Evolutionary conservation across 192 early-diverging fungal species (phyloP).

Genomic region (Dissophora globulifera): DNA sequence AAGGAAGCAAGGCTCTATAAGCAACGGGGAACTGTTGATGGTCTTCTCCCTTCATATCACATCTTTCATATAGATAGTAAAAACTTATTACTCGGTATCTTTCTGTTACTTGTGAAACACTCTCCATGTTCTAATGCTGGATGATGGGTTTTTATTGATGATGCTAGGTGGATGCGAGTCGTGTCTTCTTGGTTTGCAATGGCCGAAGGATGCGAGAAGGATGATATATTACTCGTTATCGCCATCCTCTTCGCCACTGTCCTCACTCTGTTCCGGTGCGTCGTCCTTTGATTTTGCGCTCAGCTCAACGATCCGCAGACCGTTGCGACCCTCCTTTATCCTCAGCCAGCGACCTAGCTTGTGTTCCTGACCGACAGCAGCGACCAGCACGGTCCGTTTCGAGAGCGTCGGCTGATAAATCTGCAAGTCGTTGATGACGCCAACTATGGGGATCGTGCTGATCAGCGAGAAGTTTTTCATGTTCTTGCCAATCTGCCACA

Average conservation of each 20-base stretch:
- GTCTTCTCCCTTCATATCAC: neutral
- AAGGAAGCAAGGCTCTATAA: too few relatives aligned
- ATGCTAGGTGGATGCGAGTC: constrained; percentile 3
- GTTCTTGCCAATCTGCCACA: constrained; percentile 85
- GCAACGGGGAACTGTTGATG: too few relatives aligned
- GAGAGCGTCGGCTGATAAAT: constrained; percentile 47
- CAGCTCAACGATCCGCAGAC: constrained; percentile 75
- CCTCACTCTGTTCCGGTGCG: constrained; percentile 1
- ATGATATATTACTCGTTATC: constrained; percentile 10
- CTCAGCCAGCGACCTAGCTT: constrained; percentile 90
- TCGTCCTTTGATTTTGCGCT: constrained; percentile 35
- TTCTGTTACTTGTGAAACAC: too few relatives aligned
- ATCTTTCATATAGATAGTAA: neutral
- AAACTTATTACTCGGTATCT: too few relatives aligned
- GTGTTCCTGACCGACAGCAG: constrained; percentile 90
- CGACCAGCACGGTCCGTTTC: constrained; percentile 65
- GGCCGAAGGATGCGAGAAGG: too few relatives aligned
- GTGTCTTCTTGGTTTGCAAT: neutral
- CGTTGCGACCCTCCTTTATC: constrained; percentile 81
- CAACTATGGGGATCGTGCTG: constrained; percentile 67
- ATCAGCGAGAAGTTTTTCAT: constrained; percentile 73
- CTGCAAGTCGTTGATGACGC: constrained; percentile 47
- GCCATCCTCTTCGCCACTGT: constrained; percentile 12
- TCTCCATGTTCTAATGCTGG: too few relatives aligned
- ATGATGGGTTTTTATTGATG: too few relatives aligned